phyloP scores from a whole-genome alignment of 495 filamentous ascomycete species.

The Hamigera avellanea region DNA sequence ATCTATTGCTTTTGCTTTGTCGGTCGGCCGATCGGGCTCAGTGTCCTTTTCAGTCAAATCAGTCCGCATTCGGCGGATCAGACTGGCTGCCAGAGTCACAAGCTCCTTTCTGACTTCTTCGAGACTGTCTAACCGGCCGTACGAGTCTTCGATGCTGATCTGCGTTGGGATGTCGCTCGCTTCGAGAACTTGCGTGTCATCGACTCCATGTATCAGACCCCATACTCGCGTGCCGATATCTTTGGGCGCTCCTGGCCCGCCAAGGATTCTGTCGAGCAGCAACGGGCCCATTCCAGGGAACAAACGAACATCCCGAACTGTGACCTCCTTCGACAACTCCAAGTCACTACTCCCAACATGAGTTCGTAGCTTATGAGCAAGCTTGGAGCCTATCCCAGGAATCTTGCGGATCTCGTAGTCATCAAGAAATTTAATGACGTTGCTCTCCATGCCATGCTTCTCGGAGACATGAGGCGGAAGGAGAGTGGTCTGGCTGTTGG shows the following conservation, averaged over 20 bases:
- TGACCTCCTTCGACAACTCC: constrained; percentile 38
- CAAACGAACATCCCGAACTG: constrained; percentile 52
- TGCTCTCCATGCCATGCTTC: constrained; percentile 20
- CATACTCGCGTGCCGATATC: constrained; percentile 62
- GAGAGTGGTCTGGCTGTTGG: constrained; percentile 73
- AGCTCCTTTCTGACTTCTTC: constrained; percentile 55
- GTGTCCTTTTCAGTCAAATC: constrained; percentile 54
- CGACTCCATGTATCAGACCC: constrained; percentile 64
- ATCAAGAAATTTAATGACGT: constrained; percentile 61
- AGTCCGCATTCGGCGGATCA: constrained; percentile 65
- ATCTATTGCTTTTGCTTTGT: constrained; percentile 2
- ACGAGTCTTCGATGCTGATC: constrained; percentile 92
- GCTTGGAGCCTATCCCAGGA: constrained; percentile 74
- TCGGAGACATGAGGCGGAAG: constrained; percentile 44
- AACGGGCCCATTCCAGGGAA: constrained; percentile 48
- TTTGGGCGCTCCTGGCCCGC: constrained; percentile 53
- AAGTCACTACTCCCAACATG: constrained; percentile 40
- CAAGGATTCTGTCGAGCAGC: constrained; percentile 50
- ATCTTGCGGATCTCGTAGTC: constrained; percentile 66
- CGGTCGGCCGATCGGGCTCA: constrained; percentile 10
- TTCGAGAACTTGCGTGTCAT: constrained; percentile 52
- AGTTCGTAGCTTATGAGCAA: constrained; percentile 56
- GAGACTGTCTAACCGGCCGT: constrained; percentile 51
- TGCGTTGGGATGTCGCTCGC: constrained; percentile 67
- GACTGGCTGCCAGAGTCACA: constrained; percentile 46